Base-by-base conservation (phyloP, 345 rosid genomes). In the Durio zibethinus region DNA sequence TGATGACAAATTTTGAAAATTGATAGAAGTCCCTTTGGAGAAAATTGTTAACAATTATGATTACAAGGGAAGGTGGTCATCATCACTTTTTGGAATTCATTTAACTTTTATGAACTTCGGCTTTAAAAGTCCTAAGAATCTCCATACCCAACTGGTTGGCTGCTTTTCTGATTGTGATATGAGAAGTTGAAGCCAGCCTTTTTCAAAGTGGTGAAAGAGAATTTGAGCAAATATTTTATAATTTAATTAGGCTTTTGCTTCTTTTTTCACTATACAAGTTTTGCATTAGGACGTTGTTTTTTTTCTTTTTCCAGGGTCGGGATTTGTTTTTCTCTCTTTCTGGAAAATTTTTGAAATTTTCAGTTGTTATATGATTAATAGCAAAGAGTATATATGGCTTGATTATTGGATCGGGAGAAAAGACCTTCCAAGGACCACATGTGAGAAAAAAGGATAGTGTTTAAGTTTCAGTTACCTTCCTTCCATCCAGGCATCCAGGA, bases 51-150 rank as follows among this genome's bases (percentile, higher is more conserved):
- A 35, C 38, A 6, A 35, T 35, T 4, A 35, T 75, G 76, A 76
- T 48, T 16, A 40, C 0, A 6, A 33, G 21, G 75, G 64, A 70
- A 77, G 77, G 72, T 70, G 52, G 53, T 38, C 36, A 27, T 35
- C 38, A 59, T 74, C 64, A 15, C 79, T 77, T 78, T 53, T 54
- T 45, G 47, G 57, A 60, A 52, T 68, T 4, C 31, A 48, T 5
- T 23, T 10, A 47, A 23, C 68, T 73, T 77, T 23, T 31, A 4
- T 64, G 74, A 56, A 50, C 60, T 1, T 65, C 68, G 40, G 43
- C 11, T 54, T 64, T 63, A 50, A 12, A 35, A 15, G 33, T 21
- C 71, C 14, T 42, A 75, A 70, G 83, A 78, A 78, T 81, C 82
- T 67, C 65, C 50, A 1, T 52, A 9, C 38, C 10, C 23, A 16